Base-by-base conservation (phyloP, 768 basidiomycete genomes). In the Kwoniella dendrophila region DNA sequence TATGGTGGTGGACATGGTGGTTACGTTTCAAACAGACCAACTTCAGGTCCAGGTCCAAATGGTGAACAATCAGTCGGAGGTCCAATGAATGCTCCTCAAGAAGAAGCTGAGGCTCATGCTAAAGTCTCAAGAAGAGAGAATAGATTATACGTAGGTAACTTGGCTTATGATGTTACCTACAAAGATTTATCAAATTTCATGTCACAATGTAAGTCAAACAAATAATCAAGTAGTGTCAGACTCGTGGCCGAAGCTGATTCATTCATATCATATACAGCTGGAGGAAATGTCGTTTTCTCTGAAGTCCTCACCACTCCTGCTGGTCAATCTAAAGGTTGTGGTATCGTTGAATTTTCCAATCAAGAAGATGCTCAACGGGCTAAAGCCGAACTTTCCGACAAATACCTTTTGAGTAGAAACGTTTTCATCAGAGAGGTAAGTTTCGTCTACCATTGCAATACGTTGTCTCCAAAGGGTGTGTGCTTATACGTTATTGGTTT, bases 241-340 rank as follows among this genome's bases (percentile, higher is more conserved):
- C 8, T 30, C 16, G 36, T 12, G 11, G 20, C 14, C 12, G 26
- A 10, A 30, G 32, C 32, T 36, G 24, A 34, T 30, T 4, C 4
- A 41, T 36, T 16, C 14, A 20, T 5, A 4, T 27, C 33, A 14
- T 87, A 84, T 26, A 2, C 85, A 86, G 67, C 88, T 95, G 95
- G 92, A 87, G 95, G 95, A 85, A 93, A 94, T 85, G 94, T 97
- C 79, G 88, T 95, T n/a, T n/a, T n/a, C n/a, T n/a, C n/a, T n/a
- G n/a, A n/a, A n/a, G n/a, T n/a, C n/a, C n/a, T n/a, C 48, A 36
- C 62, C 40, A 34, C 43, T 43, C 40, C 29, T 27, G 38, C 58
- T 29, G 32, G 10, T 1, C 30, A 16, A 18, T 38, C 27, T 40
- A 6, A 47, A 33, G n/a, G n/a, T 64, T 81, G 2, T 63, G 98